Percentiles rank a stretch among this genome's conserved stretches.
Conservation (phyloP, 2,329 filamentous ascomycete genomes). For the Botrytis byssoidea region DNA sequence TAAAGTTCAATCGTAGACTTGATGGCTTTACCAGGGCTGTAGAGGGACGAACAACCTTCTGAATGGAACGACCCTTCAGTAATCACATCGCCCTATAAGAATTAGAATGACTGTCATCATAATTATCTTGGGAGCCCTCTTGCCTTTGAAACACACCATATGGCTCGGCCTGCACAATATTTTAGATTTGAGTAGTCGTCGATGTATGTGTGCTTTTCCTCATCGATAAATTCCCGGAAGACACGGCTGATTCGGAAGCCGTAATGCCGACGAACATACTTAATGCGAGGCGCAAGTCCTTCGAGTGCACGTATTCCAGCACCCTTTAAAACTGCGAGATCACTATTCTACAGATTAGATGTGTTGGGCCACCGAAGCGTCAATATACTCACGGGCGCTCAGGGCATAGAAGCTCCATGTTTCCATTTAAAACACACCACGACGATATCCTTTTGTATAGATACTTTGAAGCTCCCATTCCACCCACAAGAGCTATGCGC, state of each 20-base stretch:
- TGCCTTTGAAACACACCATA: slow-evolving; percentile 27
- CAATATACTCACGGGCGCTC: slow-evolving; percentile 21
- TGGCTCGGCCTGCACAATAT: slow-evolving; percentile 7
- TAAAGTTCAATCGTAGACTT: background rate
- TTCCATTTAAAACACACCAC: slow-evolving; percentile 28
- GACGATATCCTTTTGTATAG: slow-evolving; percentile 23
- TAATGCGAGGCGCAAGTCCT: slow-evolving; percentile 22
- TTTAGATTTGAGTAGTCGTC: slow-evolving; percentile 5
- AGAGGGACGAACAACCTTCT: background rate
- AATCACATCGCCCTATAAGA: slow-evolving; percentile 21
- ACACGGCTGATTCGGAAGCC: background rate
- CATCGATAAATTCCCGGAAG: slow-evolving; percentile 23
- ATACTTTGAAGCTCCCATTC: slow-evolving; percentile 27
- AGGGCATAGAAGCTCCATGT: slow-evolving; percentile 27
- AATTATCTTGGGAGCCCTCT: background rate
- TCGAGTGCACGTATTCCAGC: slow-evolving; percentile 25
- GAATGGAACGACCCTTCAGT: slow-evolving; percentile 8
- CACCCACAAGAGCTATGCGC: slow-evolving; percentile 29
- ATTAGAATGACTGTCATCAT: background rate
- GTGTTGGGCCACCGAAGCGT: background rate
- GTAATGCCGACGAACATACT: slow-evolving; percentile 25
- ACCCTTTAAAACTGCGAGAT: slow-evolving; percentile 27
- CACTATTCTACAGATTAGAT: slow-evolving; percentile 22
- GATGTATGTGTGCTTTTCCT: slow-evolving; percentile 13
- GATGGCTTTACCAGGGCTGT: slow-evolving; percentile 1